These are phyloP conservation scores for Exophiala viscosa DNA, from an alignment of 2,329 filamentous ascomycete species.

Conservation along the genomic window DNA sequence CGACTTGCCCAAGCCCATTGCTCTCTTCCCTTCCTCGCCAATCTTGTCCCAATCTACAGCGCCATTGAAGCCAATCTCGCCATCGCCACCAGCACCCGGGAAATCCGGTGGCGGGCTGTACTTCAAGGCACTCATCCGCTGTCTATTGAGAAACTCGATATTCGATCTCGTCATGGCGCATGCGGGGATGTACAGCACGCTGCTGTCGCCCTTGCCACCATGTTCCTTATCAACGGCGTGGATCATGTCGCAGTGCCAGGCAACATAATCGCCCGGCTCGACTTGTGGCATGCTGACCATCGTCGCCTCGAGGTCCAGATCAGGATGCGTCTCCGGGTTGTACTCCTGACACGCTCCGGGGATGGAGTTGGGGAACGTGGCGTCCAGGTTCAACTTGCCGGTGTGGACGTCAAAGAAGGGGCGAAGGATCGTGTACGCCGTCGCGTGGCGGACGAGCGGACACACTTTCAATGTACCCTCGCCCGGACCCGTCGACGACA, in stretches of 20 bases:
- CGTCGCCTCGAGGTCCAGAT: constrained; percentile 61
- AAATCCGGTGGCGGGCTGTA: constrained; percentile 70
- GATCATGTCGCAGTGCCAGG: constrained; percentile 55
- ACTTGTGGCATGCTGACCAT: constrained; percentile 71
- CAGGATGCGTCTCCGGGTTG: constrained; percentile 61
- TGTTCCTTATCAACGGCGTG: constrained; percentile 83
- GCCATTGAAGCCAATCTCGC: constrained; percentile 40
- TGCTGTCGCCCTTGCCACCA: constrained; percentile 67
- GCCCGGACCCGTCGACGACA: constrained; percentile 67
- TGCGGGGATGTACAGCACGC: constrained; percentile 83
- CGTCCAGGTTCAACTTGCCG: constrained; percentile 40
- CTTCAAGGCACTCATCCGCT: constrained; percentile 65
- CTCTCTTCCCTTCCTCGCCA: constrained; percentile 47
- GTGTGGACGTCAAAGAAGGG: constrained; percentile 70
- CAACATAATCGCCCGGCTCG: constrained; percentile 69
- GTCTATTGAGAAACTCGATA: constrained; percentile 64
- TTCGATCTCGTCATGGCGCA: constrained; percentile 76
- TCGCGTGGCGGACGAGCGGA: constrained; percentile 70
- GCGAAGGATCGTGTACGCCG: constrained; percentile 74
- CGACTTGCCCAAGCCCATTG: constrained; percentile 52
- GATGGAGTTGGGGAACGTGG: constrained; percentile 65
- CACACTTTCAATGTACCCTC: constrained; percentile 82
- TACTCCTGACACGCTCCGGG: constrained; percentile 68
- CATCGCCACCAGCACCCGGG: constrained; percentile 52
- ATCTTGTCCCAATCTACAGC: constrained; percentile 39